These are phyloP conservation scores for Aspergillus sp. DNA, from an alignment of 2,329 filamentous ascomycete genomes.

Conservation along the genomic window DNA sequence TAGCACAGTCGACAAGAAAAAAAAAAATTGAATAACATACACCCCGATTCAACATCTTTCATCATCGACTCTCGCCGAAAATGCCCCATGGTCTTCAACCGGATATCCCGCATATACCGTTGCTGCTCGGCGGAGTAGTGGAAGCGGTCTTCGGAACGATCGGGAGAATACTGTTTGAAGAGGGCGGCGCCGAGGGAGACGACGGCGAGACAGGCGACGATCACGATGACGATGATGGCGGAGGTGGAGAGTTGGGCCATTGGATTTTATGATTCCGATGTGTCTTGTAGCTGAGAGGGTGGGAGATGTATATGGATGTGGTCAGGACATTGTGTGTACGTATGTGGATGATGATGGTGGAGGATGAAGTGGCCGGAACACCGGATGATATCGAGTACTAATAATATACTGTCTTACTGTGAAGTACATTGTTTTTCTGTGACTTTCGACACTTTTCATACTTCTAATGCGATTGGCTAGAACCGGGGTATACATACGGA, in stretches of 20 bases:
- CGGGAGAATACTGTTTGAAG: slow-evolving; percentile 24
- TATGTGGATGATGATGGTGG: too few relatives aligned
- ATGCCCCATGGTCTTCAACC: slow-evolving; percentile 23
- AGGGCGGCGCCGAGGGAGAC: slow-evolving; percentile 30
- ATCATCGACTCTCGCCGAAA: slow-evolving; percentile 20
- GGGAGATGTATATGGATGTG: too few relatives aligned
- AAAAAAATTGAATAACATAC: slow-evolving; percentile 1
- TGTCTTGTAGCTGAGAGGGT: too few relatives aligned
- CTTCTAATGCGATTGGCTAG: too few relatives aligned
- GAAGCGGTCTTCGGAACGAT: slow-evolving; percentile 14
- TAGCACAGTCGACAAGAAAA: background rate
- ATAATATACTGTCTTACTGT: too few relatives aligned
- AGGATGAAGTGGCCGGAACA: too few relatives aligned
- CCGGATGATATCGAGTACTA: too few relatives aligned
- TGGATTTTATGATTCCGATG: background rate
- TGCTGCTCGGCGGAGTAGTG: slow-evolving; percentile 26
- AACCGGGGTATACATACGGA: too few relatives aligned
- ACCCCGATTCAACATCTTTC: background rate
- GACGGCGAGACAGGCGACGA: slow-evolving; percentile 28
- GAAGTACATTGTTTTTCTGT: too few relatives aligned
- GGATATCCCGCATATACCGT: slow-evolving; percentile 31
- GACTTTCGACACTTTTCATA: too few relatives aligned
- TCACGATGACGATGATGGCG: slow-evolving; percentile 31
- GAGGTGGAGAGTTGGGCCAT: slow-evolving; percentile 22
- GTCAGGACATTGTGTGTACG: too few relatives aligned